These are phyloP conservation scores for Oxalis stricta DNA, from an alignment of 441 rosid genomes.

Conservation along the genomic window DNA sequence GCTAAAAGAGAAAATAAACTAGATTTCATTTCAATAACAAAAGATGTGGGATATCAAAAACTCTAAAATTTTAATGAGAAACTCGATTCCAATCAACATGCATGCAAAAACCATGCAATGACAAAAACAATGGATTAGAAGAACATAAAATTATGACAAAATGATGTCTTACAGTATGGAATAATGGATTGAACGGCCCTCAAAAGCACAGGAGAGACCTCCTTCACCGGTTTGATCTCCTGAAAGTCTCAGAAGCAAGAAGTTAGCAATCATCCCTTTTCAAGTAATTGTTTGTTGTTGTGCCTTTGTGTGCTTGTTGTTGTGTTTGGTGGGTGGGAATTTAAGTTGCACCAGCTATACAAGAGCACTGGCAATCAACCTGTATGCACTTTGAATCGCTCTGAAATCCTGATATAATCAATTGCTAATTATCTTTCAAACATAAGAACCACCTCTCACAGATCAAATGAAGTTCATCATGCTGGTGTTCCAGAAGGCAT, in stretches of 20 bases:
- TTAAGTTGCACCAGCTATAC: conserved; percentile 7
- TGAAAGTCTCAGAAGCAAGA: conserved; percentile 22
- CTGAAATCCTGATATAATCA: conserved; percentile 78
- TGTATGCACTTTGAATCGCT: conserved; percentile 75
- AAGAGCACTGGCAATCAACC: conserved; percentile 27
- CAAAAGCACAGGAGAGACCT: conserved; percentile 74
- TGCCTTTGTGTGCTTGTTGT: too few species aligned
- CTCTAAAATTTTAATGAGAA: too few species aligned
- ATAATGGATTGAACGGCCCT: conserved; percentile 73
- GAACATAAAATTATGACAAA: neutral
- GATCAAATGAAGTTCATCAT: conserved; percentile 65
- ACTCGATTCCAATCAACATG: too few species aligned
- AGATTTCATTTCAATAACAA: neutral
- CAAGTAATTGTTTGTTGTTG: neutral
- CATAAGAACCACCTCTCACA: conserved; percentile 97
- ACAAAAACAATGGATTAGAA: neutral
- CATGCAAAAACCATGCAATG: too few species aligned
- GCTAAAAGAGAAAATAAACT: neutral
- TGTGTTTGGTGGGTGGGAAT: too few species aligned
- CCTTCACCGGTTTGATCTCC: conserved; percentile 87
- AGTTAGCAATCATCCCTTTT: neutral
- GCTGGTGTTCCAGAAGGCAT: conserved; percentile 46
- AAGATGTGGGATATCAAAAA: too few species aligned
- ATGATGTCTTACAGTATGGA: conserved; percentile 66
- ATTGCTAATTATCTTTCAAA: conserved; percentile 70